phyloP scores from a whole-genome alignment of 345 rosid species.

The Camelina neglecta region DNA sequence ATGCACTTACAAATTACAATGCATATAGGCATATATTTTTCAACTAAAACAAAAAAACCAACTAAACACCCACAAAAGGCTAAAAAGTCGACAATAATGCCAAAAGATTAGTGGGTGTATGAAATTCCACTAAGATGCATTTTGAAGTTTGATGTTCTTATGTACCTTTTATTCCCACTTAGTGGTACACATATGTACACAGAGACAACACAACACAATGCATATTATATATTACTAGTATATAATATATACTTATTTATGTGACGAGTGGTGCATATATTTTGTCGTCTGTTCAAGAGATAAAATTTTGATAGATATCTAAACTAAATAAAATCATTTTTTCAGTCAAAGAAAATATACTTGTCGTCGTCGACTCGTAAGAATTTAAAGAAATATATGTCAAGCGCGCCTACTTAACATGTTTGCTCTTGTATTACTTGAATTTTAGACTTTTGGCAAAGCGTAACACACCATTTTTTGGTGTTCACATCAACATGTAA shows the following conservation, averaged over 20 bases:
- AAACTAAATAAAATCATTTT: too few relatives aligned
- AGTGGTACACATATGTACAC: slow-evolving; percentile 37
- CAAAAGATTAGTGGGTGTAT: slow-evolving; percentile 46
- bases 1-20: slow-evolving; percentile 32
- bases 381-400: slow-evolving; percentile 23
- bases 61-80: slow-evolving; percentile 37
- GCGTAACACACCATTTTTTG: background rate
- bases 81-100: slow-evolving; percentile 43
- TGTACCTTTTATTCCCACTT: slow-evolving; percentile 42
- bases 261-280: background rate
- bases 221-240: background rate
- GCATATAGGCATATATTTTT: slow-evolving; percentile 14
- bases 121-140: slow-evolving; percentile 43
- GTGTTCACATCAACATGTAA: background rate
- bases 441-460: background rate
- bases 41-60: slow-evolving; percentile 36
- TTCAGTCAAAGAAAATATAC: background rate
- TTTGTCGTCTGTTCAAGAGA: background rate
- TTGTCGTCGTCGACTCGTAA: background rate
- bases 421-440: background rate
- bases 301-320: too few relatives aligned
- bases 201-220: slow-evolving; percentile 29
- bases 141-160: slow-evolving; percentile 44
- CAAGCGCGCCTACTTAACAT: slow-evolving; percentile 8
- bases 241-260: slow-evolving; percentile 6